Evolutionary conservation across 805 yeast genomes (phyloP).

Genomic region (Wickerhamiella lipophila): DNA sequence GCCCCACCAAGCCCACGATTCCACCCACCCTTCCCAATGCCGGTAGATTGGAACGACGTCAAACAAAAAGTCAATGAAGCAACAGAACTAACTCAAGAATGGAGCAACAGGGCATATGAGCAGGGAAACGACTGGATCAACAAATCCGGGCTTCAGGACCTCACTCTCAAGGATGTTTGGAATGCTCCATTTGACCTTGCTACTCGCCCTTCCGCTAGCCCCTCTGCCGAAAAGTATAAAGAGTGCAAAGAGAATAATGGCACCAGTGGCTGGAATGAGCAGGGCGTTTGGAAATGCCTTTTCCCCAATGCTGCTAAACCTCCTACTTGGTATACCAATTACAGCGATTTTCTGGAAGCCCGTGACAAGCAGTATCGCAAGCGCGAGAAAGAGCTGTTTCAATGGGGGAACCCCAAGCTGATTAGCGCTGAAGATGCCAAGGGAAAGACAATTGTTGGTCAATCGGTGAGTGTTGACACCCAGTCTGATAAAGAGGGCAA

Average conservation of each 20-base stretch:
- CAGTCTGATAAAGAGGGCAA: conserved; percentile 24
- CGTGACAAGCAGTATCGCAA: conserved; percentile 38
- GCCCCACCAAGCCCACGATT: background rate
- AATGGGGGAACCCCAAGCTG: background rate
- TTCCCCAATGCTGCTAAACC: conserved; percentile 41
- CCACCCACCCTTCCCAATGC: background rate
- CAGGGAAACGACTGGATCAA: conserved; percentile 3
- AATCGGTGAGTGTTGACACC: conserved; percentile 21
- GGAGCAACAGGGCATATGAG: background rate
- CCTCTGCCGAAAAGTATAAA: conserved; percentile 32
- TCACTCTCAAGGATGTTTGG: background rate
- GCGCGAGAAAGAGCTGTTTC: conserved; percentile 8
- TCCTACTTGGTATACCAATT: conserved; percentile 38
- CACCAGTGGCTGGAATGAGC: conserved; percentile 64
- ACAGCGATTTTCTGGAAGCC: conserved; percentile 58
- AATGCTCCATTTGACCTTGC: conserved; percentile 5
- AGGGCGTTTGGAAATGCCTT: conserved; percentile 84
- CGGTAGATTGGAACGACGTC: background rate
- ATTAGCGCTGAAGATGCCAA: conserved; percentile 2
- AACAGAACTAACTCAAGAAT: background rate
- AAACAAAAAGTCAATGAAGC: conserved; percentile 1
- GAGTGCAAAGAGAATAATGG: conserved; percentile 58
- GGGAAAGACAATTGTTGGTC: conserved; percentile 16
- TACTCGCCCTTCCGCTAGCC: background rate
- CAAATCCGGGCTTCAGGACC: background rate